phyloP scores from a whole-genome alignment of 2,329 filamentous ascomycete genomes.

The Paraphaeosphaeria sporulosa region DNA sequence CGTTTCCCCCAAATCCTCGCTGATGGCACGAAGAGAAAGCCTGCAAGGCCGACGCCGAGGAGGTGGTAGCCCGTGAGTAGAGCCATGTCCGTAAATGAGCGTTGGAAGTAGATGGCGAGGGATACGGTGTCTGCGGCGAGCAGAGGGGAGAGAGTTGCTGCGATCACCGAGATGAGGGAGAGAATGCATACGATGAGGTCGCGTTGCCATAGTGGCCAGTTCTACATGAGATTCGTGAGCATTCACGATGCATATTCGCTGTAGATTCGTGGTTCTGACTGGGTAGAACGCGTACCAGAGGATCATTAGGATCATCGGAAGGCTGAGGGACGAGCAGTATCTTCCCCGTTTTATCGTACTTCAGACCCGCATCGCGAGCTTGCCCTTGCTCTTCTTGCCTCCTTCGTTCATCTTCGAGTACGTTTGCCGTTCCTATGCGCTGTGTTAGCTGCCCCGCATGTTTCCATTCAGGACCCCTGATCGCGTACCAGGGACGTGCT shows the following conservation, averaged over 20 bases:
- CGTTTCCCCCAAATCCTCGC: constrained; percentile 92
- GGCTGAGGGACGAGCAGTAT: constrained; percentile 91
- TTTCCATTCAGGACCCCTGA: not conserved
- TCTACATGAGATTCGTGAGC: constrained; percentile 53
- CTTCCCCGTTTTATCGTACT: constrained; percentile 73
- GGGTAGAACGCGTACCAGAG: constrained; percentile 62
- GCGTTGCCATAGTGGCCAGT: constrained; percentile 87
- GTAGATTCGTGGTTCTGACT: not conserved
- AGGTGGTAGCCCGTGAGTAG: constrained; percentile 88
- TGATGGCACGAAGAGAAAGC: constrained; percentile 85
- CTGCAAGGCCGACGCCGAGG: constrained; percentile 80
- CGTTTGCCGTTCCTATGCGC: constrained; percentile 51
- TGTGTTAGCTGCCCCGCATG: constrained; percentile 1
- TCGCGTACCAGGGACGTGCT: constrained; percentile 75
- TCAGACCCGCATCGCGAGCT: constrained; percentile 60
- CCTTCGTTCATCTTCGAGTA: constrained; percentile 40
- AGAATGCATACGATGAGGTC: constrained; percentile 82
- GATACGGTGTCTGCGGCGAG: no score
- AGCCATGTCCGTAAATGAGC: constrained; percentile 77
- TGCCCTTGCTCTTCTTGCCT: constrained; percentile 37
- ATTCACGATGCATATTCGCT: not conserved
- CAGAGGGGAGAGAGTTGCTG: constrained; percentile 82
- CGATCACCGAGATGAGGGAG: constrained; percentile 82
- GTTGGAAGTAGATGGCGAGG: constrained; percentile 72
- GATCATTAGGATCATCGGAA: constrained; percentile 89